Evolutionary conservation across 2,329 filamentous ascomycete species (phyloP).

Genomic region (Aspergillus neotritici): DNA sequence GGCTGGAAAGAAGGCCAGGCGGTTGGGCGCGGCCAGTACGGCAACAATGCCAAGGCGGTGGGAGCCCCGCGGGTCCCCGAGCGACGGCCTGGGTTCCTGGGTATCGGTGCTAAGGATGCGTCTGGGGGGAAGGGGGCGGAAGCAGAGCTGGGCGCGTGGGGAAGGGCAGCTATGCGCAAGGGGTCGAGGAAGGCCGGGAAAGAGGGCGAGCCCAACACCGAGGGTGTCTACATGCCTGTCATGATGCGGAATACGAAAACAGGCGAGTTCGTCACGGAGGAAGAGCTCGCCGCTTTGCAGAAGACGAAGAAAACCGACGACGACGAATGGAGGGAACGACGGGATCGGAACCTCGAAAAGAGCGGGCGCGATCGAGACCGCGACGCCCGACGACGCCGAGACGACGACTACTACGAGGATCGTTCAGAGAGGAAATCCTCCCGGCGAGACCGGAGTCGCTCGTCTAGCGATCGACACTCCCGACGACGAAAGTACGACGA

Average conservation of each 20-base stretch:
- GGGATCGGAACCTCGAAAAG: conserved; percentile 40
- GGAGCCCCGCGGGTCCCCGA: conserved; percentile 61
- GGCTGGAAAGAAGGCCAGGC: conserved; percentile 75
- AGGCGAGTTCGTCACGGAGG: conserved; percentile 57
- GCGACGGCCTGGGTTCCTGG: conserved; percentile 72
- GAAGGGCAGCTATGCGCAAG: conserved; percentile 55
- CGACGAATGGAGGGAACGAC: conserved; percentile 42
- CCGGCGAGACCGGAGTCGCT: conserved; percentile 32
- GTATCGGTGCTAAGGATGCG: conserved; percentile 80
- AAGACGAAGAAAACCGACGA: conserved; percentile 40
- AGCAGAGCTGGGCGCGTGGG: conserved; percentile 74
- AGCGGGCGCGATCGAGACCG: conserved; percentile 33
- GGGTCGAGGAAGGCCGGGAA: conserved; percentile 54
- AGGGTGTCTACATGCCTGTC: conserved; percentile 57
- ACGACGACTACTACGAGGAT: conserved; percentile 27
- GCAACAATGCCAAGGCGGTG: conserved; percentile 39
- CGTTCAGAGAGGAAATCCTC: conserved; percentile 21
- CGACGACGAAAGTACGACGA: conserved; percentile 36
- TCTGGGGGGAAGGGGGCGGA: conserved; percentile 49
- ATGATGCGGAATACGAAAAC: conserved; percentile 57
- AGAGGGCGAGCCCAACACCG: conserved; percentile 35
- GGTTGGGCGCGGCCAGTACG: conserved; percentile 52
- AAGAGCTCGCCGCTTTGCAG: conserved; percentile 51
- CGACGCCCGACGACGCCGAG: conserved; percentile 30
- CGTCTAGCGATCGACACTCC: conserved; percentile 31